Evolutionary conservation across 208 protist species (phyloP), one percentile per base, ranked within the genome.

Genomic region (Angomonas deanei): DNA sequence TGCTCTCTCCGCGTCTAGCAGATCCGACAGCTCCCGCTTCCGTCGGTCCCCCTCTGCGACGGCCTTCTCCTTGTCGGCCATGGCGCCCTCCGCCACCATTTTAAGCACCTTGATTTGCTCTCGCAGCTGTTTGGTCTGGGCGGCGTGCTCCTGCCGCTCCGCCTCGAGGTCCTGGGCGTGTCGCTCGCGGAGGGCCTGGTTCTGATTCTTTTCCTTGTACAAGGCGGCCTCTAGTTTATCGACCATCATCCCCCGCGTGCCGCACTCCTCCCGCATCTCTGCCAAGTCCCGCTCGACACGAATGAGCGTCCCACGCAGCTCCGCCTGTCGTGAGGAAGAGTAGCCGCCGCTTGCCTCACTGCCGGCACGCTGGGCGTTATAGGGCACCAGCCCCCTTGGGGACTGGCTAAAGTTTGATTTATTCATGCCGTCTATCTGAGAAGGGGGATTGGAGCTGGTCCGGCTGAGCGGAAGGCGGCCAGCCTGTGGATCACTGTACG

Each of bases 71-170:
- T 90, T 88, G 62, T 95, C 88, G 28, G 72, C 68, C 83, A 92
- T 85, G 3, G 78, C 74, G 34, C 66, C 70, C 68, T 95, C 88
- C 5, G 83, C 76, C 3, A 92, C 57, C 53, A 72, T 70, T 71
- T 86, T 90, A 28, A 95, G 72, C 19, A 91, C 81, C 24, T 72
- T 68, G 36, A 95, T 68, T 72, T 95, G 88, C 15, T 95, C 88
- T 3, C 77, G 65, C 36, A 95, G 74, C 70, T 86, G 83, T 66
- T 70, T 65, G n/a, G 64, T 79, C 42, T 92, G 81, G 17, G 75
- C 52, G 32, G 80, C 84, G 56, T 91, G 80, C 66, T 92, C 85
- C 5, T 74, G 68, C 24, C 82, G 71, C 15, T 80, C 33, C 32
- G 66, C 70, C 23, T 77, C 74, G 17, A 75, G 36, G 38, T 86